phyloP scores from a whole-genome alignment of 495 filamentous ascomycete genomes.

The Trichocladium antarcticum region DNA sequence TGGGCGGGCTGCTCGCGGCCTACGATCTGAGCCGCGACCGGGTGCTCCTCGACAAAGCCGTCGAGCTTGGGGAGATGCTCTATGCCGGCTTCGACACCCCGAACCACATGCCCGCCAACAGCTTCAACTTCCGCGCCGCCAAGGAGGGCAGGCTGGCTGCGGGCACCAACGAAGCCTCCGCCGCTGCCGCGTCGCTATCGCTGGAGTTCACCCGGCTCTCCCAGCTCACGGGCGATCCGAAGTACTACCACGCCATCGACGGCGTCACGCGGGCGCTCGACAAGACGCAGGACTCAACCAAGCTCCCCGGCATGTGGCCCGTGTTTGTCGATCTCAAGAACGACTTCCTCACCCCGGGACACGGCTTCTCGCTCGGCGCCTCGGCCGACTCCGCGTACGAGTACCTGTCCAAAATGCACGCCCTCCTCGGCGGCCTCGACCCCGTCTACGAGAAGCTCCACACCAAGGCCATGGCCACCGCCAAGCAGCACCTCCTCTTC shows the following conservation, averaged over 20 bases:
- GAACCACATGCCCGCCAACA: conserved; percentile 72
- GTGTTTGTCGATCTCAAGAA: conserved; percentile 46
- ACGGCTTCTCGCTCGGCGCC: conserved; percentile 55
- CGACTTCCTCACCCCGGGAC: conserved; percentile 22
- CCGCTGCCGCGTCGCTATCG: conserved; percentile 65
- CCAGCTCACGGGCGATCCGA: conserved; percentile 67
- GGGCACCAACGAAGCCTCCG: conserved; percentile 30
- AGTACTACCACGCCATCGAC: conserved; percentile 76
- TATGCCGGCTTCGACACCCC: conserved; percentile 83
- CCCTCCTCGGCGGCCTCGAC: conserved; percentile 32
- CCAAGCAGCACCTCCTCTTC: conserved; percentile 58
- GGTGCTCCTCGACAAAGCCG: conserved; percentile 62
- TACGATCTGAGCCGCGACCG: conserved; percentile 55
- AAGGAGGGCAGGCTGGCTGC: conserved; percentile 49
- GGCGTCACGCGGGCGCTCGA: conserved; percentile 65
- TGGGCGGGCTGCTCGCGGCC: conserved; percentile 67
- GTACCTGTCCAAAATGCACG: conserved; percentile 67
- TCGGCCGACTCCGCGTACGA: conserved; percentile 77
- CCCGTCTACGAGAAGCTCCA: conserved; percentile 34
- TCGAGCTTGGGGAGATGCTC: conserved; percentile 71
- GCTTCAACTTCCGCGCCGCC: conserved; percentile 46
- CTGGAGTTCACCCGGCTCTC: conserved; percentile 79
- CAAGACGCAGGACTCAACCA: conserved; percentile 52
- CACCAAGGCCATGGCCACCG: conserved; percentile 48
- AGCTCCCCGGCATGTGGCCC: conserved; percentile 77